Conservation (phyloP, 352 stramenopile genomes). For the Phytophthora cryptogea region DNA sequence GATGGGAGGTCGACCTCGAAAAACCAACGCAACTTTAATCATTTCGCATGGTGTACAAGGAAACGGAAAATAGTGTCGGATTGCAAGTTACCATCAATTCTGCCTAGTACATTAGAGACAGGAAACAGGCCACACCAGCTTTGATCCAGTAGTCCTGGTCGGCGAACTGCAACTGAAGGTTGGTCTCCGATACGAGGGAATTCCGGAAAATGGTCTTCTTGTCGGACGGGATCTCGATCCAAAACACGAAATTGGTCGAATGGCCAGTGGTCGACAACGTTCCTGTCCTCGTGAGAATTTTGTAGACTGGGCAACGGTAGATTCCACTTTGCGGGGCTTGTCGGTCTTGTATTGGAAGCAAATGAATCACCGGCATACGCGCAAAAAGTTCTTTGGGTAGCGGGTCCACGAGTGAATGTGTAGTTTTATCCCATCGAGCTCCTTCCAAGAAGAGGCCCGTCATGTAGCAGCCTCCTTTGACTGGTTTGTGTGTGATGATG, state of each 20-base stretch:
- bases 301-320: conserved; percentile 96
- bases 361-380: conserved; percentile 89
- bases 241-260: conserved; percentile 98
- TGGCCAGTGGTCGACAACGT: conserved; percentile 96
- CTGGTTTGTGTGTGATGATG: conserved; percentile 57
- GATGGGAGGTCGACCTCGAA: too few relatives aligned
- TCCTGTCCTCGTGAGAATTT: conserved; percentile 92
- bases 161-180: conserved; percentile 87
- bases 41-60: neutral
- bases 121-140: conserved; percentile 94
- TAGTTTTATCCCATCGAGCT: conserved; percentile 83
- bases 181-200: conserved; percentile 93
- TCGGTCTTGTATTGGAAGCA: conserved; percentile 85
- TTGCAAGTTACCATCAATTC: neutral
- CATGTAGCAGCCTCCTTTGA: conserved; percentile 88
- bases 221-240: conserved; percentile 93
- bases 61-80: neutral
- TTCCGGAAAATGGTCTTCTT: conserved; percentile 82
- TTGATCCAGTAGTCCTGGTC: conserved; percentile 97
- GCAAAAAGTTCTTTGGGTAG: conserved; percentile 93
- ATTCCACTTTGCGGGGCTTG: conserved; percentile 77
- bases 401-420: conserved; percentile 84
- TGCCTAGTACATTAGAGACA: conserved; percentile 90
- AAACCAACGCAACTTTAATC: too few relatives aligned
- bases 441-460: conserved; percentile 92